Base-by-base conservation (phyloP, 2,329 filamentous ascomycete species). In the Fusarium sp. region DNA sequence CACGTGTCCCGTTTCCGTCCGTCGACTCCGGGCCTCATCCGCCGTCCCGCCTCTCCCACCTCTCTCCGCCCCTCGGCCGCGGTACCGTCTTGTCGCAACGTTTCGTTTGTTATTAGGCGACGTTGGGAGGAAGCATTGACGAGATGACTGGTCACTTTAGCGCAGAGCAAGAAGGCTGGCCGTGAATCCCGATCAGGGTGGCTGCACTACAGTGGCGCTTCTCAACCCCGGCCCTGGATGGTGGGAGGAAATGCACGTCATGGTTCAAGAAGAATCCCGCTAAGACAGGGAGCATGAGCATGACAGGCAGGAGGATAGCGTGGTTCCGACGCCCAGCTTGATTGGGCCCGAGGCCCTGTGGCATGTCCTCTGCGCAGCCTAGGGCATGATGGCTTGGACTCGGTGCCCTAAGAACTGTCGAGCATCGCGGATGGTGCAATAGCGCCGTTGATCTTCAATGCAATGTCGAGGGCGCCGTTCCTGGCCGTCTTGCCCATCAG, bases 191-290 rank as follows among this genome's bases (percentile, higher is more conserved):
- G 60, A 76, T 70, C 65, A 75, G 62, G 72, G 64, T 69, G 69
- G 66, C 64, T 74, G 62, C 72, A 71, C 69, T 67, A 55, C 61
- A 75, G 60, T 64, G 67, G 72, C 70, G 65, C 67, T 67, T 66
- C 56, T 31, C 51, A 55, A 63, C 62, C 68, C 65, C 63, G 58
- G 64, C 62, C 72, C 67, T 70, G 66, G 68, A 69, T 29, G 58
- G 59, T 74, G 62, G 63, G 60, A 67, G 57, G 51, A 53, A 72
- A 78, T 78, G 76, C 76, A 78, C 76, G 76, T 78, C 76, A 78
- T 78, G 76, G 76, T 77, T 77, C 68, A 72, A 77, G 74, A 77
- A 64, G 67, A 66, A 62, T 72, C 71, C 73, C 73, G 71, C 73
- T 66, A 72, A 57, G 73, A 75, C 69, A 72, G 73, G 75, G 74